Evolutionary conservation across 257 asterid species (phyloP).

Genomic region (Primulina huaijiensis): DNA sequence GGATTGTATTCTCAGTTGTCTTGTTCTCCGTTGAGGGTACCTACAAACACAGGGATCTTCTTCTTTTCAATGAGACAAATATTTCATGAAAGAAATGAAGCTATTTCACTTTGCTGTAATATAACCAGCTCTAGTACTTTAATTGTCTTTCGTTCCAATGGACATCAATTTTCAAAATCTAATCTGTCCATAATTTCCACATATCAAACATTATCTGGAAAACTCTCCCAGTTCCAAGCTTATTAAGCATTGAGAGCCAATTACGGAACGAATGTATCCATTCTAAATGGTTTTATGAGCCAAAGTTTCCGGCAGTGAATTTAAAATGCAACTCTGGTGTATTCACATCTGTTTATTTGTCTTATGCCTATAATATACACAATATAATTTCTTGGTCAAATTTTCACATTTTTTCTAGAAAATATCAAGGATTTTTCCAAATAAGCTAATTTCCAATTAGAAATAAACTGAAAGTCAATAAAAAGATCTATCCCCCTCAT

Average conservation of each 20-base stretch:
- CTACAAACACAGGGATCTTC: slow-evolving; percentile 25
- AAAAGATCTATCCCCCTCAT: not conserved
- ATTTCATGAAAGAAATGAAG: too few species aligned
- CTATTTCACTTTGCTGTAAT: too few species aligned
- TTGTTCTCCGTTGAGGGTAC: slow-evolving; percentile 19
- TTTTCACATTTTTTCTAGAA: not conserved
- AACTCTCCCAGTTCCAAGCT: too few species aligned
- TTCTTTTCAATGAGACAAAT: too few species aligned
- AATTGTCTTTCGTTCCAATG: too few species aligned
- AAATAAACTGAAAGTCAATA: not conserved
- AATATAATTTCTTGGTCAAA: not conserved
- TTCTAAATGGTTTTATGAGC: too few species aligned
- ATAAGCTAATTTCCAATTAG: not conserved
- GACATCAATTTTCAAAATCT: too few species aligned
- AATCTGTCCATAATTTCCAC: too few species aligned
- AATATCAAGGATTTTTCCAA: not conserved
- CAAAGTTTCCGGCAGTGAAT: not conserved
- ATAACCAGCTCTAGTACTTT: too few species aligned
- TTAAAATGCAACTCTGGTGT: not conserved
- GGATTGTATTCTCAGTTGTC: slow-evolving; percentile 16
- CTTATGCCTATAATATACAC: not conserved
- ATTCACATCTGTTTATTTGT: not conserved
- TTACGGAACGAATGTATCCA: too few species aligned
- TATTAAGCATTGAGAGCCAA: too few species aligned
- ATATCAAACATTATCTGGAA: too few species aligned